Evolutionary conservation across 73 alveolate genomes (phyloP).

Genomic region (Tetrahymena thermophila): DNA sequence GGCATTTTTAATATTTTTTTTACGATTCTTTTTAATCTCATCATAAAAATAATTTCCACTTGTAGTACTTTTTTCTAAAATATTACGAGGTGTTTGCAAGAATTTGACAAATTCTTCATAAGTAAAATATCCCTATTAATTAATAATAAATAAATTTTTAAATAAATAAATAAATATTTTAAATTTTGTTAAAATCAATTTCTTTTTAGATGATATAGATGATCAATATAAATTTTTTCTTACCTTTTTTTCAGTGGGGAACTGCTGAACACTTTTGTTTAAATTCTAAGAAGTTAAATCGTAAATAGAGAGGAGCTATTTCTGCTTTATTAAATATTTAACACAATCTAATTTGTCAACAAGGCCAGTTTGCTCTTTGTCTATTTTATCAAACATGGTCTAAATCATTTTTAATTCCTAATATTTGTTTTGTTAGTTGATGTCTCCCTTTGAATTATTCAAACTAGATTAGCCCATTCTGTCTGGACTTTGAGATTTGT

Average conservation of each 20-base stretch:
- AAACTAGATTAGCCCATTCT: not conserved
- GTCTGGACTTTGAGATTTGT: not conserved
- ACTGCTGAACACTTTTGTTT: not conserved
- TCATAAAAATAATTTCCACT: not conserved
- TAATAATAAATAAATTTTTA: not conserved
- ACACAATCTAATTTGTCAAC: not conserved
- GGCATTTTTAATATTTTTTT: not conserved
- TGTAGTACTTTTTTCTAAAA: not conserved
- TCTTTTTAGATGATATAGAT: no score
- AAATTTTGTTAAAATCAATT: no score
- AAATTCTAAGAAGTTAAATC: not conserved
- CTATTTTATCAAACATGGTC: not conserved
- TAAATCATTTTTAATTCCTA: not conserved
- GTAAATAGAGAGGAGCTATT: not conserved
- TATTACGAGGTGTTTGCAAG: not conserved
- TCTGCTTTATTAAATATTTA: not conserved
- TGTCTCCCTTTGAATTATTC: not conserved
- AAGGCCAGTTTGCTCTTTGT: not conserved
- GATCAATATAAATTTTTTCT: no score
- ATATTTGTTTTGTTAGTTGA: not conserved
- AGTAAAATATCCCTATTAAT: not conserved
- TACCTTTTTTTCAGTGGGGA: not conserved
- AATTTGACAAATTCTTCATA: not conserved
- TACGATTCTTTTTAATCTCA: not conserved
- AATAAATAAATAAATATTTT: not conserved